Base-by-base conservation (phyloP, 768 basidiomycete genomes). In the Suillus alpinus region DNA sequence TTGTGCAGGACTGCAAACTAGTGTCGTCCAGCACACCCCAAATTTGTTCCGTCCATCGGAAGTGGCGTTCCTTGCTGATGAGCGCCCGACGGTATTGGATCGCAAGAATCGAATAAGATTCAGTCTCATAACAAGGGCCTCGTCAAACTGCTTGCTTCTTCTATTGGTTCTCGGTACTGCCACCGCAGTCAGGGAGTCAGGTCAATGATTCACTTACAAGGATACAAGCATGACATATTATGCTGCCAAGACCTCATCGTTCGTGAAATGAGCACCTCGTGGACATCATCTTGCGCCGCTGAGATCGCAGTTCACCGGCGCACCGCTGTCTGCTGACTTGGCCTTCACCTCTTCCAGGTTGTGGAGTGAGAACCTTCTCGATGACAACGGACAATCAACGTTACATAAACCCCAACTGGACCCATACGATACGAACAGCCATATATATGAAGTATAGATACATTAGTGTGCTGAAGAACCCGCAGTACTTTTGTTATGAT, bases 221-320 rank as follows among this genome's bases (percentile, higher is more conserved):
- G 20, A 40, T 56, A 36, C 9, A 13, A 23, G 23, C 20, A 20
- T 51, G 6, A 10, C 9, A 29, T 32, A 16, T 32, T 20, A 20
- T 12, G n/a, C 20, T 23, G 53, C 53, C 23, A 55, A 55, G 23
- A 7, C 9, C 29, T 29, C 49, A 31, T 31, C 49, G 1, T 49
- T 16, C 8, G 18, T 9, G 29, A 16, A 18, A n/a, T 43, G 41
- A 43, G 41, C 3, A n/a, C 41, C 41, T 31, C 29, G 14, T 39
- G 14, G 20, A 37, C 37, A 2, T 4, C 1, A 53, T 58, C 57
- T 49, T 56, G 6, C 5, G 16, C 58, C 58, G 58, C 34, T 37
- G 52, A 57, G 52, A 59, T 59, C 58, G 58, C 57, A 50, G n/a
- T 57, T 31, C 9, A 5, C 20, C 34, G 39, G n/a, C n/a, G 34